Base-by-base conservation (phyloP, 2,329 filamentous ascomycete species). In the Fonsecaea monophora region DNA sequence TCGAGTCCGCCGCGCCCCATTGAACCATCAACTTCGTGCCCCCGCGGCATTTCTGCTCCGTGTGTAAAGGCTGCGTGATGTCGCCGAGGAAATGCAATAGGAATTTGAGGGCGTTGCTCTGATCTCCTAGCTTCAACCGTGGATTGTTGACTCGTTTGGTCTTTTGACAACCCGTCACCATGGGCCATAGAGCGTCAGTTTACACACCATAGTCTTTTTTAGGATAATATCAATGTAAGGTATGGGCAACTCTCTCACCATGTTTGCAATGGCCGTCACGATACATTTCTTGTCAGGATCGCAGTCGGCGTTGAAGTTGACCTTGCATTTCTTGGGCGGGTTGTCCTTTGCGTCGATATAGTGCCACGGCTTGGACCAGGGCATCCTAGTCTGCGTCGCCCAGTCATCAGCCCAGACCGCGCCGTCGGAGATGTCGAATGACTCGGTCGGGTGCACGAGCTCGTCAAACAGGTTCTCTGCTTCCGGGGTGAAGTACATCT, bases 311-410 rank as follows among this genome's bases (percentile, higher is more conserved):
- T 55, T 61, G 48, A 45, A 60, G 7, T 53, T 54, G 15, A 65
- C 50, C 9, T 60, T 54, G 56, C 62, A 65, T 18, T 61, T 25
- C 7, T 18, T 13, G 4, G 62, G 62, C 8, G 55, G 55, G 12
- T 53, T 48, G 34, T 65, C 62, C 12, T 60, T 65, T 30, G 62
- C 62, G 35, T 65, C 62, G 35, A 65, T 65, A 34, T 38, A 65
- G 10, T 65, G 62, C 57, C 55, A 65, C n/a, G 55, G 42, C 21
- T 53, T 54, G 2, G 62, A 60, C 35, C 38, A 60, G 25, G 62
- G 35, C 34, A 53, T 53, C 15, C 37, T 37, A 6, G 2, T 34
- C 18, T 60, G 45, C 13, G 30, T 30, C 13, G 12, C 32, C 21
- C 15, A 25, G 10, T 35, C 15, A 30, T 65, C 62, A 1, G 62